Base-by-base conservation (phyloP, 805 yeast genomes). In the Pichia thaimueangensis region DNA sequence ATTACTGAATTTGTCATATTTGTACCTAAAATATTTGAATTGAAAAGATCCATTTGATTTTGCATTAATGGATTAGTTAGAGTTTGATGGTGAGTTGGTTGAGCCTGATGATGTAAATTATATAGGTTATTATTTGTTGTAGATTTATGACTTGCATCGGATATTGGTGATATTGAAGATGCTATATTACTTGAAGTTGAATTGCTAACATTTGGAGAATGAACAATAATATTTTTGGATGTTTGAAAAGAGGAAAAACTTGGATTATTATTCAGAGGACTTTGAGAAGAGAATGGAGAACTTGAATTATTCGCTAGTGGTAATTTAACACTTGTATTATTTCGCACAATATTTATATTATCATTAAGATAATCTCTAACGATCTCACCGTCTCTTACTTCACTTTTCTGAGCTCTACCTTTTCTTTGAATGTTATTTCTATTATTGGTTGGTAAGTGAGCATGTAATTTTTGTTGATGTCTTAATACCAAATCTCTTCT, bases 401-500 rank as follows among this genome's bases (percentile, higher is more conserved):
- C 33, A 12, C 45, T 16, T 15, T 45, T 41, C 19, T 46, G 48
- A 2, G 47, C 50, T 21, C 54, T 51, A 19, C 55, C 59, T 34
- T 70, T 59, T 42, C 72, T 57, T 52, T 56, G 55, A 13, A 55
- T 54, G 46, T 62, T 57, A 8, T 58, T 36, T 37, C 64, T 47
- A 42, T 55, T 64, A 59, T 57, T 61, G 1, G 66, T 58, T 11
- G 73, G 80, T 51, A 60, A 68, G 37, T 60, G 70, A 36, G 83
- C 64, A 56, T 93, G 98, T 28, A 93, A 74, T 58, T 93, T 93
- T 64, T 88, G 97, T 65, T 87, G 96, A 67, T 93, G 98, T 47
- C 98, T 74, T 42, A 93, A 71, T 23, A 93, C 87, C 57, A 84
- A 70, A 59, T 84, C 91, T 43, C 97, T 68, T 43, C 98, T 70